Base-by-base conservation (phyloP, 2,329 filamentous ascomycete genomes). In the Colletotrichum karsti region DNA sequence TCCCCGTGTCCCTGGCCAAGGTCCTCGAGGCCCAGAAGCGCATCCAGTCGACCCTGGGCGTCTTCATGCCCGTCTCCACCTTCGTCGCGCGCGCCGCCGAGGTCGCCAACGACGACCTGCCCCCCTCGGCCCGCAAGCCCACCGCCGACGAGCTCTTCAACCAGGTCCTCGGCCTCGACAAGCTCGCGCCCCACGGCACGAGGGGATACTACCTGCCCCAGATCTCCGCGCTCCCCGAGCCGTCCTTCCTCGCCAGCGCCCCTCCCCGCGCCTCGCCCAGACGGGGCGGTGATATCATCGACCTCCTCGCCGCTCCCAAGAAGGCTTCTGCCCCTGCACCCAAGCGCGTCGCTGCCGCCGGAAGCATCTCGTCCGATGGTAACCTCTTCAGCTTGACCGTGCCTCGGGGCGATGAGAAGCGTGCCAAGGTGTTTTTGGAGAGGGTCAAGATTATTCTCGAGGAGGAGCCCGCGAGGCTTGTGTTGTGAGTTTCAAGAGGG, bases 91-190 rank as follows among this genome's bases (percentile, higher is more conserved):
- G 94, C 60, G 96, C 96, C 42, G 88, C 93, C 42, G 91, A 96
- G 74, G 82, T 97, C 26, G 96, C 96, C 68, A 98, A 98, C 81
- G 92, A 96, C 70, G 90, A 92, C 50, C 88, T 98, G 7, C 95
- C 95, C 28, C 88, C 90, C 5, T 85, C 89, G 67, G 83, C 84
- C 69, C 85, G 87, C 50, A 86, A 90, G 76, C 91, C 92, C 13
- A 91, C 92, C 1, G 84, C 92, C 37, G 89, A 94, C 76, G 94
- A 97, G 77, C 88, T 99, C 12, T 98, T 98, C 82, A 91, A 98
- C 77, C 90, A 95, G 74, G 86, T 98, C 13, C 87, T 99, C 7
- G 95, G 95, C 9, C 82, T 94, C 20, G 82, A 87, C 76, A 82
- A 79, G 70, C 74, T 80, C 28, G 77, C 79, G 72, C 56, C 79